phyloP scores from a whole-genome alignment of 495 filamentous ascomycete genomes.

The Aspergillus campestris region DNA sequence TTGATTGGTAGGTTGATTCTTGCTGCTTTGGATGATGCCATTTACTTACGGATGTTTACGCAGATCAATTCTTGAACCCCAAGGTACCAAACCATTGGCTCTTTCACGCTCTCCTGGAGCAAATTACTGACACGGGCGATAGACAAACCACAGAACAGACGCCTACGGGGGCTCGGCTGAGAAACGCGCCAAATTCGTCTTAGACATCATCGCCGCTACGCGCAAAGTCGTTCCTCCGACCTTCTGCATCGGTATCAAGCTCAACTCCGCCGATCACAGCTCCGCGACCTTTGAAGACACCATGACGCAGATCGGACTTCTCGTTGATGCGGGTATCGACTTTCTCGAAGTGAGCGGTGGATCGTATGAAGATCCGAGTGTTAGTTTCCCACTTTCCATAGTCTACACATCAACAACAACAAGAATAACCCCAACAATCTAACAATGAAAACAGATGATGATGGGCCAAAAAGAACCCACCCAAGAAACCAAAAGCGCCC shows the following conservation, averaged over 20 bases:
- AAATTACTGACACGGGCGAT: background rate
- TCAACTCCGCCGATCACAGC: slow-evolving; percentile 53
- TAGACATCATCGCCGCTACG: slow-evolving; percentile 36
- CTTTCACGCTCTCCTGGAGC: background rate
- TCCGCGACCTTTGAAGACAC: slow-evolving; percentile 36
- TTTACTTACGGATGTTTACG: background rate
- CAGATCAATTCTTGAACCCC: slow-evolving; percentile 35
- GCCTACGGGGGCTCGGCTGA: slow-evolving; percentile 39
- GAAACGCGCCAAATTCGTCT: slow-evolving; percentile 38
- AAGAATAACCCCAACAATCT: background rate
- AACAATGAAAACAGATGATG: slow-evolving; percentile 21
- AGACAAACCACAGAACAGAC: slow-evolving; percentile 40
- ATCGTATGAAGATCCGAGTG: slow-evolving; percentile 44
- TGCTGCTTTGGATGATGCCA: slow-evolving; percentile 3
- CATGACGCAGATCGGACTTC: slow-evolving; percentile 44
- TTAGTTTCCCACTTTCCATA: slow-evolving; percentile 6
- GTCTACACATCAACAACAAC: background rate
- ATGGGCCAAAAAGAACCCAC: slow-evolving; percentile 4
- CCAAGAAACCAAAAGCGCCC: slow-evolving; percentile 15
- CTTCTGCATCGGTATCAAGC: slow-evolving; percentile 53
- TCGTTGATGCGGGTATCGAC: slow-evolving; percentile 47
- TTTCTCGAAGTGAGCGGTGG: slow-evolving; percentile 58
- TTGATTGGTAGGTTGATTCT: slow-evolving; percentile 30
- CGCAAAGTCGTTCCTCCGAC: slow-evolving; percentile 34
- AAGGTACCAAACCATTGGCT: slow-evolving; percentile 20